These are phyloP conservation scores for Beauveria sp. DNA, from an alignment of 2,329 filamentous ascomycete genomes.

Conservation along the genomic window DNA sequence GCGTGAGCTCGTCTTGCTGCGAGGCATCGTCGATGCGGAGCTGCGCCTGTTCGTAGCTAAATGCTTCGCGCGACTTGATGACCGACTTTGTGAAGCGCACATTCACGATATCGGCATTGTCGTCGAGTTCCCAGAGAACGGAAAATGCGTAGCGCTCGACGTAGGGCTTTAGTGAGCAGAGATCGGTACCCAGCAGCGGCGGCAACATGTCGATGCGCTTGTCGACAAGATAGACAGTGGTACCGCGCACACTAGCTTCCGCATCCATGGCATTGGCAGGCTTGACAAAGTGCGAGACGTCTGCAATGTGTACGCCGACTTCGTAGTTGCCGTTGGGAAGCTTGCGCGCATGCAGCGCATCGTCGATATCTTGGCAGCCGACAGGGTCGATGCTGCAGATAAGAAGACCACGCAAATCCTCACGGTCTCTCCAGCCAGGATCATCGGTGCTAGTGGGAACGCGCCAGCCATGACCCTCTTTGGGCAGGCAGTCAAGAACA, in stretches of 20 bases:
- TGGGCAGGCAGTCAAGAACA: conserved; percentile 85
- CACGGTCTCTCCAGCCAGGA: conserved; percentile 77
- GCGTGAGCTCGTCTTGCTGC: conserved; percentile 81
- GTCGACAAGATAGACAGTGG: conserved; percentile 94
- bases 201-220: conserved; percentile 99
- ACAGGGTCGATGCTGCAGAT: conserved; percentile 97
- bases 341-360: conserved; percentile 79
- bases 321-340: conserved; percentile 91
- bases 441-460: conserved; percentile 75
- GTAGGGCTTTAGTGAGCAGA: conserved; percentile 94
- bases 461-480: conserved; percentile 88
- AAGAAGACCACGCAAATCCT: conserved; percentile 75
- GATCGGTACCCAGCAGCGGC: conserved; percentile 87
- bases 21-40: conserved; percentile 83
- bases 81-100: conserved; percentile 95
- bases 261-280: conserved; percentile 95
- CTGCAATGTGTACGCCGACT: conserved; percentile 95
- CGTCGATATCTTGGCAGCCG: conserved; percentile 96
- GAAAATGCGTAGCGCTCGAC: conserved; percentile 92
- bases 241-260: conserved; percentile 88
- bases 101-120: conserved; percentile 75
- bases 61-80: conserved; percentile 91
- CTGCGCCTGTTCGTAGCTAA: conserved; percentile 96
- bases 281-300: conserved; percentile 98
- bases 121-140: conserved; percentile 79